Evolutionary conservation across 805 yeast species (phyloP), one percentile per base, ranked within the genome.

Genomic region (Wickerhamiella shivajii): DNA sequence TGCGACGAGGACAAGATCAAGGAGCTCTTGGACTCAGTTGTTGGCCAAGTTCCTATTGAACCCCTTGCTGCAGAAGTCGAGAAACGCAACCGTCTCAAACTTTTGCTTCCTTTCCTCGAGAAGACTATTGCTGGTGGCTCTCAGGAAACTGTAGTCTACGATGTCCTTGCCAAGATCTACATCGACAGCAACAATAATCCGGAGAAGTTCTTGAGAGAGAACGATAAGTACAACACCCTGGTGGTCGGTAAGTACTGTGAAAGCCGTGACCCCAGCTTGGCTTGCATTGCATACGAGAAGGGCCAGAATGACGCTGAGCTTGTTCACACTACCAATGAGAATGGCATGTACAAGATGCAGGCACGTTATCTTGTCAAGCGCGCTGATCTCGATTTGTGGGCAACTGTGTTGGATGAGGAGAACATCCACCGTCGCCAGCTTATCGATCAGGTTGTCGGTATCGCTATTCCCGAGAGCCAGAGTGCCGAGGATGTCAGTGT

Each of bases 221-320:
- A 90, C 58, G 68, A 74, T 46, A 67, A 69, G 51, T 90, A 90
- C 61, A 92, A 90, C 60, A 77, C 97, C n/a, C 64, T 80, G 46
- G 78, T 78, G 49, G 96, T 90, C 44, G 99, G 98, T 66, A 83
- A 74, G 55, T 90, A 90, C 66, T 90, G 99, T 68, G 99, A 90
- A 61, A 87, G 81, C 71, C 79, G 98, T 60, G 99, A 90, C 53
- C 99, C 99, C 42, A 90, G 83, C 61, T 66, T 90, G 55, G 99
- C 98, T 18, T 90, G 83, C 59, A 90, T 90, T 60, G 93, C 95
- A 33, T 90, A 90, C 59, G 93, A 92, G 41, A 87, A 85, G 61
- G 99, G 99, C 53, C 64, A 68, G 34, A 85, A 87, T 49, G 95
- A 90, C 55, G 76, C 66, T 38, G 98, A 90, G 56, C 69, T 90